Evolutionary conservation across 106 monocot genomes (phyloP), one percentile per base, ranked within the genome.

Genomic region (Dendrobium officinale): DNA sequence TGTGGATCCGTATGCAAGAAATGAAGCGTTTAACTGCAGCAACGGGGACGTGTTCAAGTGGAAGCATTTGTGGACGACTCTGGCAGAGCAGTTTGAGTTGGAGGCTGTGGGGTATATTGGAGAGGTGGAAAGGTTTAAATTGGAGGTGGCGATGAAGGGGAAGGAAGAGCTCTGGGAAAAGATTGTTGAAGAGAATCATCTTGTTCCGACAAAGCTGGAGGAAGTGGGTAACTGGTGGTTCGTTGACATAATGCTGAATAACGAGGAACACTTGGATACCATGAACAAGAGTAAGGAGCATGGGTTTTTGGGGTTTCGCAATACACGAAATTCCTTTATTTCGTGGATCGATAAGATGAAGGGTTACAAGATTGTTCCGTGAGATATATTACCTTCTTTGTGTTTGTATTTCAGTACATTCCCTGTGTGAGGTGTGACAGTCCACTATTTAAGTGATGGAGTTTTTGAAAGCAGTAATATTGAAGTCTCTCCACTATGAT

Each of bases 251-350:
- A 33, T 89, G 1, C 56, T 93, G 16, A 75, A 79, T 40, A 22
- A 3, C 5, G 22, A 15, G 77, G 81, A 78, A 59, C 77, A 77
- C 56, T 64, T 93, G 48, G 93, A 93, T 82, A 83, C 54, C 80
- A 93, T 93, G 93, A 93, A 93, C 79, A 93, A 93, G 87, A 91
- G 89, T 82, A 93, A 91, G 87, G 89, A 93, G 80, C 93, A 93
- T 42, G 93, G 93, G 0, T 93, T 93, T 82, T 76, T 93, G 49
- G 93, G 93, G 44, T 91, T 93, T 76, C 54, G 91, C 33, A 91
- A 91, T 80, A 85, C 93, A 11, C 44, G 82, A 29, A 56, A 51
- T 51, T 87, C 91, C 19, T 86, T 93, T 73, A 79, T 61, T 77
- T 74, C 72, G 54, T 93, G 93, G 93, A 87, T 93, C 33, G 91